Evolutionary conservation across 768 basidiomycete species (phyloP), one percentile per base, ranked within the genome.

Genomic region (Boletus edulis): DNA sequence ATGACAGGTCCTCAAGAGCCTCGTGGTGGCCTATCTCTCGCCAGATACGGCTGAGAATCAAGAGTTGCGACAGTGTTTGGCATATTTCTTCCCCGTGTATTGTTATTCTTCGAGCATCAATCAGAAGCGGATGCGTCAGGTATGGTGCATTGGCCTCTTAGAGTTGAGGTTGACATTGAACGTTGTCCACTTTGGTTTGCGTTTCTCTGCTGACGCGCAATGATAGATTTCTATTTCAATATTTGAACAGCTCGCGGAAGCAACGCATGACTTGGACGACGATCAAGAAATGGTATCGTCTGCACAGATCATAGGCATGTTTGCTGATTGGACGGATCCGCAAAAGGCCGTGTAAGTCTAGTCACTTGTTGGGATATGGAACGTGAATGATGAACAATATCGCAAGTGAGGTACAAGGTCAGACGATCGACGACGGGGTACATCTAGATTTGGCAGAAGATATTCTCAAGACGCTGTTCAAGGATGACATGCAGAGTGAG

Each of bases 271-370:
- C 14, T 68, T 86, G 22, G 90, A 89, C 4, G 86, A 86, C 1
- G 85, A 82, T 44, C 81, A 88, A 62, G 81, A 85, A 40, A 89
- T 90, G 84, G 81, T 92, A 12, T 73, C 81, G 0, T 82, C 88
- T 0, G 73, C 82, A 18, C 89, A 92, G 63, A 84, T 92, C 54
- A 86, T 84, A 0, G 73, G 85, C n/a, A 80, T 94, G 72, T 78
- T 95, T 64, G 78, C 87, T 3, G 92, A 94, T 60, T 96, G 94
- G 93, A 91, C 89, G 4, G 87, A 95, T 66, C 89, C 91, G 0
- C 77, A 82, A 64, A 92, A 90, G 63, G 79, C 81, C 35, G 78
- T 82, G 65, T 81, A 64, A 75, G 76, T 51, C 20, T 4, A 11
- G 8, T 40, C 10, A 4, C 9, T 18, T 2, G 20, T 13, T 14